Evolutionary conservation across 2,329 filamentous ascomycete genomes (phyloP).

Genomic region (Aureobasidium subglaciale): DNA sequence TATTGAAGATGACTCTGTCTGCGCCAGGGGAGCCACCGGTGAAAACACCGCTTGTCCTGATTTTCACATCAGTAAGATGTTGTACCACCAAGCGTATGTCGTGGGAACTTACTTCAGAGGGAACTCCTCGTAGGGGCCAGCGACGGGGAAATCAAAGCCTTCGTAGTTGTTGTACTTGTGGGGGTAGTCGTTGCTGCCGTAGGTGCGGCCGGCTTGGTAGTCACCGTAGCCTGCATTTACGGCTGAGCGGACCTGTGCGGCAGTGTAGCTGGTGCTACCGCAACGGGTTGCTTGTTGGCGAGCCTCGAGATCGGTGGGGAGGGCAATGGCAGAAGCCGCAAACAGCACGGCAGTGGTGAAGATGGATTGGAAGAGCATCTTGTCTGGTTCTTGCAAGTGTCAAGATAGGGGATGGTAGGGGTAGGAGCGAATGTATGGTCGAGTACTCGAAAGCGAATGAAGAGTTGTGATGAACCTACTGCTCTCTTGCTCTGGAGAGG

Average conservation of each 20-base stretch:
- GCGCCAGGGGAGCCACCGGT: slow-evolving; percentile 56
- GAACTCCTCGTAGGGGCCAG: slow-evolving; percentile 57
- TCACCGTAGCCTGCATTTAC: slow-evolving; percentile 46
- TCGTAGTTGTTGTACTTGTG: slow-evolving; percentile 57
- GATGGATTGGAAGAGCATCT: slow-evolving; percentile 25
- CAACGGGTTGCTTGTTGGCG: slow-evolving; percentile 47
- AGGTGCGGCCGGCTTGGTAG: slow-evolving; percentile 27
- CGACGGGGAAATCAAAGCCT: slow-evolving; percentile 52
- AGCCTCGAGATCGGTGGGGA: slow-evolving; percentile 22
- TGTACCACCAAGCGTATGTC: too few species aligned
- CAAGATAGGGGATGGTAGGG: not conserved
- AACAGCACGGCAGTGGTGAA: slow-evolving; percentile 23
- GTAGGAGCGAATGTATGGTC: not conserved
- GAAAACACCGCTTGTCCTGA: slow-evolving; percentile 34
- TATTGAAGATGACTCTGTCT: slow-evolving; percentile 60
- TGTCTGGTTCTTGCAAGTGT: not conserved
- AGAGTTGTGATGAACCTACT: not conserved
- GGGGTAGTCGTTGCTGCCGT: slow-evolving; percentile 28
- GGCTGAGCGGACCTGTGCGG: slow-evolving; percentile 44
- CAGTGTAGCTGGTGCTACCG: slow-evolving; percentile 47
- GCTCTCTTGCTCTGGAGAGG: not conserved
- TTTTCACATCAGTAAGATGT: not conserved
- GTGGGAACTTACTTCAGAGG: slow-evolving; percentile 47
- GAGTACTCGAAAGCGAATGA: not conserved
- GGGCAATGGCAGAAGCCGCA: slow-evolving; percentile 23